A percentile compares a stretch with the other conserved stretches of the same genome.
Evolutionary conservation across 2,329 filamentous ascomycete genomes (phyloP).

Genomic region (Colletotrichum falcatum): DNA sequence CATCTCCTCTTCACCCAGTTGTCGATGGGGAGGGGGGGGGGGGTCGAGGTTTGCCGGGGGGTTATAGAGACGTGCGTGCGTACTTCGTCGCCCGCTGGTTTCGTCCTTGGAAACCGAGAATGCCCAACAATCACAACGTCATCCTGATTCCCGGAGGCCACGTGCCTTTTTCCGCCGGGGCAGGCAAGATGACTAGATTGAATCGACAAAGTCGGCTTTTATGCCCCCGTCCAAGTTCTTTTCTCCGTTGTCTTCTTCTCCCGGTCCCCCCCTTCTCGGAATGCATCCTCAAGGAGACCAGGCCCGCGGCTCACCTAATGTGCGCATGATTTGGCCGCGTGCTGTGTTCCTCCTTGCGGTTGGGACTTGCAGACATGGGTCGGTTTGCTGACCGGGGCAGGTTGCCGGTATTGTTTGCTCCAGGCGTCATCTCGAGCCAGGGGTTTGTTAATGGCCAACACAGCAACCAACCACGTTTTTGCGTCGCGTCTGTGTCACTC

Average conservation of each 20-base stretch:
- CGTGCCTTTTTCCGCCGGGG: not conserved
- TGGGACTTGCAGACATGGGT: not conserved
- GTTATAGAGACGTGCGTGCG: no score
- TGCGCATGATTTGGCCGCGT: not conserved
- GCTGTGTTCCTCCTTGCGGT: not conserved
- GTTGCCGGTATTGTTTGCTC: not conserved
- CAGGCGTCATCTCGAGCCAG: not conserved
- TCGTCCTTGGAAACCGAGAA: not conserved
- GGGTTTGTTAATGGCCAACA: not conserved
- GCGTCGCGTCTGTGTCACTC: not conserved
- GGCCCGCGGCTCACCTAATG: not conserved
- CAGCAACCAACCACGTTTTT: not conserved
- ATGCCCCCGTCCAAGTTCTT: no score
- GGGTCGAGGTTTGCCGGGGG: not conserved
- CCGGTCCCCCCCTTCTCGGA: no score
- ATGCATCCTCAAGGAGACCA: not conserved
- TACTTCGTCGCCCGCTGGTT: not conserved
- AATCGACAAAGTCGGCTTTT: not conserved
- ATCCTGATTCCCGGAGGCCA: not conserved
- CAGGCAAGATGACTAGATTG: fast-evolving
- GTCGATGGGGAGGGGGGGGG: no score
- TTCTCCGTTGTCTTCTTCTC: no score
- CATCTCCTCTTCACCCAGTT: not conserved
- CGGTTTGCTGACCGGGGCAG: not conserved
- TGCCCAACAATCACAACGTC: not conserved